Evolutionary conservation across 2,329 filamentous ascomycete species (phyloP), one percentile per base, ranked within the genome.

Genomic region (Pseudohalonectria lignicola): DNA sequence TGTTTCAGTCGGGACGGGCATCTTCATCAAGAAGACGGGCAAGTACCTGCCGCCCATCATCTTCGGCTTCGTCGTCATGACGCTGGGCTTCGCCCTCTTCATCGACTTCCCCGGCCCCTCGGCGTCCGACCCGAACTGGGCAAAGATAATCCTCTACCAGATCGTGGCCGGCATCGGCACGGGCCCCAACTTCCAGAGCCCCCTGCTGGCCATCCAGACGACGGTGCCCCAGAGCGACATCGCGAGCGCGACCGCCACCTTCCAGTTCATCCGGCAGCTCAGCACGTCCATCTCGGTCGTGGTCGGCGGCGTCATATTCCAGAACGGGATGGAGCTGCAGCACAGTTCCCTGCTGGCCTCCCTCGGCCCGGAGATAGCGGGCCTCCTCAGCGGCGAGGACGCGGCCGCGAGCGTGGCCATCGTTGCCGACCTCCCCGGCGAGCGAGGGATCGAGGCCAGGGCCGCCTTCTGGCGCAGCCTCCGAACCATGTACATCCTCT

Each of bases 161-260:
- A 54, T 77, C 32, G 57, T 79, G 25, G 61, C 59, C 5, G 76
- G 74, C 16, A 50, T 71, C 3, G 76, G 76, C 16, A 61, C 72
- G 4, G 76, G 75, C 0, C 64, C 72, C 31, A 71, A 74, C 47
- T 74, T 78, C 53, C 72, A 79, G 50, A 60, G 71, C 0, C 76
- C 76, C 0, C 60, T 82, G 18, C 69, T 82, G 28, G 72, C 74
- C 0, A 65, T 85, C 5, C 81, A 86, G 48, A 68, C 73, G 3
- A 70, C 69, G 11, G 73, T 83, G 29, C 61, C 66, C 13, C 69
- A 67, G 6, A 57, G 64, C 10, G 77, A 83, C 40, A 73, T 80
- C 37, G 76, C 76, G 2, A 69, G 73, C 2, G 77, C 74, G 12
- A 80, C 76, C 1, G 69, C 74, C 0, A 76, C 74, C 3, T 78